Conservation (phyloP, 371 early-diverging fungal genomes). For the Chytridium lagenaria region DNA sequence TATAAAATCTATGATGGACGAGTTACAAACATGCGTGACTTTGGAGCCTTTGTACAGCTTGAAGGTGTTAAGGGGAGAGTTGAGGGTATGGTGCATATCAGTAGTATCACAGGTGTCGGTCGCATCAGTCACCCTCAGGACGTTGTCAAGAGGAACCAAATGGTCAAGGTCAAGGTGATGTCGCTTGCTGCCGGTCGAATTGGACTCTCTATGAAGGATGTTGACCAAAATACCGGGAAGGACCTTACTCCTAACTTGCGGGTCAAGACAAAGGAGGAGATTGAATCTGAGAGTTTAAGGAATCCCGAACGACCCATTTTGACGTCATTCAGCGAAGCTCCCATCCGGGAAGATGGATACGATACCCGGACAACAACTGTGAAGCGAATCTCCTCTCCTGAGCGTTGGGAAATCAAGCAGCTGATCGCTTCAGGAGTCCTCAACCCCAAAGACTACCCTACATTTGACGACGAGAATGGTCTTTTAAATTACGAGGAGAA, state of each 20-base stretch:
- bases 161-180: slow-evolving; percentile 92
- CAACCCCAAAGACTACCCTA: slow-evolving; percentile 85
- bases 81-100: slow-evolving; percentile 91
- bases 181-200: slow-evolving; percentile 81
- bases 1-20: slow-evolving; percentile 90
- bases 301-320: slow-evolving; percentile 72
- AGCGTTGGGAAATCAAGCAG: slow-evolving; percentile 96
- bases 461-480: slow-evolving; percentile 81
- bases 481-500: slow-evolving; percentile 77
- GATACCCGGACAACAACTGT: slow-evolving; percentile 63
- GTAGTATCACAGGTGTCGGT: slow-evolving; percentile 64
- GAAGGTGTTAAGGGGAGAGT: slow-evolving; percentile 75
- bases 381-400: slow-evolving; percentile 94
- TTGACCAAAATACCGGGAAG: slow-evolving; percentile 88
- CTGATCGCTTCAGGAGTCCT: slow-evolving; percentile 93
- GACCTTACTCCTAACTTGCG: slow-evolving; percentile 69
- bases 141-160: slow-evolving; percentile 76
- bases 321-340: slow-evolving; percentile 50
- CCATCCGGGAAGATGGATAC: slow-evolving; percentile 64
- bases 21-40: slow-evolving; percentile 81
- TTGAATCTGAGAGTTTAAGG: slow-evolving; percentile 64
- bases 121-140: slow-evolving; percentile 83
- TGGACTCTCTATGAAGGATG: slow-evolving; percentile 92
- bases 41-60: slow-evolving; percentile 89
- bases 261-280: slow-evolving; percentile 64